Conservation (phyloP, 345 rosid species). For the Brassica incana region DNA sequence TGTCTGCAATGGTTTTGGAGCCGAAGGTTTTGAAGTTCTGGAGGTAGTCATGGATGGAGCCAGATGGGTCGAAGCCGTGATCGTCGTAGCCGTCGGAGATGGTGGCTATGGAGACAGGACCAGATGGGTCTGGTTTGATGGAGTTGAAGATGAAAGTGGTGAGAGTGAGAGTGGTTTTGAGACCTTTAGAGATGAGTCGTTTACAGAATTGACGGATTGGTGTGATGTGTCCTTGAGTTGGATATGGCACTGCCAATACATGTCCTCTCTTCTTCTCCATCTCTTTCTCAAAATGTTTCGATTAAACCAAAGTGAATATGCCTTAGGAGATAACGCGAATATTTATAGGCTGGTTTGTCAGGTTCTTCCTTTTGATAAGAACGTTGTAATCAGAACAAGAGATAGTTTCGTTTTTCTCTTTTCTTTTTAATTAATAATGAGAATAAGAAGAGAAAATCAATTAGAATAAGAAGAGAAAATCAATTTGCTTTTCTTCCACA, state of each 20-base stretch:
- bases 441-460: neutral
- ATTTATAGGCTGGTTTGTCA: neutral
- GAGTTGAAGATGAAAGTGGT: neutral
- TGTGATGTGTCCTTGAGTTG: neutral
- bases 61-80: neutral
- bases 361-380: neutral
- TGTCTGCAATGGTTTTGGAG: neutral
- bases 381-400: neutral
- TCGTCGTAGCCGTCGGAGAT: constrained; percentile 15
- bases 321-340: neutral
- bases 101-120: constrained; percentile 13
- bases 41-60: neutral
- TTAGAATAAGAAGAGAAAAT: neutral
- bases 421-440: neutral
- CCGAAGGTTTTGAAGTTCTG: neutral
- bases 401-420: neutral
- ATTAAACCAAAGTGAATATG: neutral
- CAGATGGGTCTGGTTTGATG: constrained; percentile 5
- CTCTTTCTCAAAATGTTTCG: neutral
- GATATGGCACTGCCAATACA: neutral
- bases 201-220: neutral
- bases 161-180: neutral
- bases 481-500: neutral
- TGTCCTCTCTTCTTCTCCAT: neutral
- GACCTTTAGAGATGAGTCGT: neutral